A percentile compares a stretch with the other conserved stretches of the same genome.
Evolutionary conservation across 2,329 filamentous ascomycete genomes (phyloP).

Genomic region (Penicillium sp.): DNA sequence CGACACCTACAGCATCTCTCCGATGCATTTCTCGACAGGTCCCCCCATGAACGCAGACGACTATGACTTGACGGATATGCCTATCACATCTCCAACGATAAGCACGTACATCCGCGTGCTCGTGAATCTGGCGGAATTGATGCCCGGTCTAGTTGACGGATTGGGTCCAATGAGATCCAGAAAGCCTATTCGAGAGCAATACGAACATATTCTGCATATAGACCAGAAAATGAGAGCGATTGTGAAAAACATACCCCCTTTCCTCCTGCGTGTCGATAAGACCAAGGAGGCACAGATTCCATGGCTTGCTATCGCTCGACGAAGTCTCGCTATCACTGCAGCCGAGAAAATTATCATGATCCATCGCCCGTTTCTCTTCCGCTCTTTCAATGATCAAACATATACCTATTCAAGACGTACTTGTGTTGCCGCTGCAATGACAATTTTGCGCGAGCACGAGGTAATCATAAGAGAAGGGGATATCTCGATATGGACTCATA

Average conservation of each 20-base stretch:
- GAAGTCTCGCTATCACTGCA: slow-evolving; percentile 41
- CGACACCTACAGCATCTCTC: slow-evolving; percentile 40
- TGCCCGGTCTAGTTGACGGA: slow-evolving; percentile 37
- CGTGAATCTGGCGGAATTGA: slow-evolving; percentile 34
- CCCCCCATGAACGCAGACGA: slow-evolving; percentile 40
- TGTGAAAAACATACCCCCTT: slow-evolving; percentile 33
- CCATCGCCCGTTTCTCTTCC: slow-evolving; percentile 40
- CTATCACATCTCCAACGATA: slow-evolving; percentile 21
- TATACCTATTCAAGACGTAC: slow-evolving; percentile 39
- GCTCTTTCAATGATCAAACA: slow-evolving; percentile 33
- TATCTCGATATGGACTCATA: slow-evolving; percentile 30
- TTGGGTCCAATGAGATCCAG: slow-evolving; percentile 34
- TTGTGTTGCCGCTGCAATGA: slow-evolving; percentile 42
- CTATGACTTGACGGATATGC: slow-evolving; percentile 26
- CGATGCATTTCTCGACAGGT: slow-evolving; percentile 36
- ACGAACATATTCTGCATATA: slow-evolving; percentile 38
- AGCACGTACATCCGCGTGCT: slow-evolving; percentile 34
- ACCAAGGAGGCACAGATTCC: slow-evolving; percentile 31
- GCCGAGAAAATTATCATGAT: slow-evolving; percentile 48
- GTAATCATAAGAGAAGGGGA: slow-evolving; percentile 27
- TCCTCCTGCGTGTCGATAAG: slow-evolving; percentile 31
- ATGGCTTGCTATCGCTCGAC: slow-evolving; percentile 38
- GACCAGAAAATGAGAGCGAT: slow-evolving; percentile 38
- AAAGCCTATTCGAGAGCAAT: slow-evolving; percentile 38
- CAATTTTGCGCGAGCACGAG: slow-evolving; percentile 36